A percentile compares a stretch with the other conserved stretches of the same genome.
Conservation (phyloP, 2,329 filamentous ascomycete species). For the Trichophyton benhamiae region DNA sequence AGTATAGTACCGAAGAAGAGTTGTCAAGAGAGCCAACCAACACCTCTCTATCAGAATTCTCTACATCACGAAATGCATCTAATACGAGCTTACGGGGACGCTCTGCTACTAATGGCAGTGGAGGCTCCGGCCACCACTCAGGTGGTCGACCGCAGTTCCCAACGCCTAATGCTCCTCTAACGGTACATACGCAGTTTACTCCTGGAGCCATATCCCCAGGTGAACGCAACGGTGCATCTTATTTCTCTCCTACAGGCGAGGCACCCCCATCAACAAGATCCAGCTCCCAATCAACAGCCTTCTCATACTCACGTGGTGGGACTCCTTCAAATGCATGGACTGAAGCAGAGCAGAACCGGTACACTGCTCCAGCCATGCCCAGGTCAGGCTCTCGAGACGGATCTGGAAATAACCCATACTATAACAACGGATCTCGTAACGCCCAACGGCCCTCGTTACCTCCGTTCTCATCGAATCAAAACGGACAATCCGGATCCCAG, state of each 20-base stretch:
- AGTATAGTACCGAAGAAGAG: constrained; percentile 45
- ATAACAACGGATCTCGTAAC: constrained; percentile 45
- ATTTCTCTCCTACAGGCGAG: constrained; percentile 80
- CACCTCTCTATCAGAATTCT: constrained; percentile 37
- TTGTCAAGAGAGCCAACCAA: constrained; percentile 22
- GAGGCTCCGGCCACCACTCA: constrained; percentile 26
- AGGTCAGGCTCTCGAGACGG: constrained; percentile 70
- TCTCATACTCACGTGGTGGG: constrained; percentile 64
- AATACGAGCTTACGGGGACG: constrained; percentile 63
- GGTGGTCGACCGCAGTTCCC: constrained; percentile 56
- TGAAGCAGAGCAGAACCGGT: constrained; percentile 56
- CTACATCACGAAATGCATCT: constrained; percentile 55
- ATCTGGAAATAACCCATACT: constrained; percentile 51
- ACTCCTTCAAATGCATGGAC: constrained; percentile 52
- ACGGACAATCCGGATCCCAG: constrained; percentile 39
- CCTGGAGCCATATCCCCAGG: constrained; percentile 45
- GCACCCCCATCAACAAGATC: constrained; percentile 43
- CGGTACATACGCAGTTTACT: constrained; percentile 53
- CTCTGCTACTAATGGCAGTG: constrained; percentile 56
- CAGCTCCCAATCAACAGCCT: constrained; percentile 50
- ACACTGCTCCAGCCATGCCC: constrained; percentile 78
- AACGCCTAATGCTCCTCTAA: constrained; percentile 50
- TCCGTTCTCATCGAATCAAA: constrained; percentile 46
- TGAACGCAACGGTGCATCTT: constrained; percentile 60
- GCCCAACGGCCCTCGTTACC: constrained; percentile 66